A percentile compares a stretch with the other conserved stretches of the same genome.
Conservation (phyloP, 108 stramenopile genomes). For the Seminavis robusta region DNA sequence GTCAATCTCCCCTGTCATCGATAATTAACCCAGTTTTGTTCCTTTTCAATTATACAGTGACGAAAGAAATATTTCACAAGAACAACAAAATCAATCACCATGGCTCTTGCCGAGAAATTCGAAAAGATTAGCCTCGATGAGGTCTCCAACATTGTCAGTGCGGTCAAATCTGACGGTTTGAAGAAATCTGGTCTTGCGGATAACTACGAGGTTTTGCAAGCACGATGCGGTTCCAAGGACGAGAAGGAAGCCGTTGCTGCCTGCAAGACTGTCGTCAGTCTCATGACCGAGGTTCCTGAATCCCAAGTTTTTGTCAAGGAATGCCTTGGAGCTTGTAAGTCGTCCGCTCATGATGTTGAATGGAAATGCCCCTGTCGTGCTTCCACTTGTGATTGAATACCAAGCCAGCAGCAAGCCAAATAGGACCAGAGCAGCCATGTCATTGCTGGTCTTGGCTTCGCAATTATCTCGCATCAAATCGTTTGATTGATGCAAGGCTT, state of each 20-base stretch:
- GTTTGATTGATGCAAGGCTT: too few relatives aligned
- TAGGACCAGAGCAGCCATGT: too few relatives aligned
- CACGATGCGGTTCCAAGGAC: conserved; percentile 74
- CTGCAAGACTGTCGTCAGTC: conserved; percentile 65
- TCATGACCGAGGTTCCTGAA: conserved; percentile 66
- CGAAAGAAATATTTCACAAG: too few relatives aligned
- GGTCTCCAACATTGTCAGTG: conserved; percentile 67
- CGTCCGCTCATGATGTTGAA: too few relatives aligned
- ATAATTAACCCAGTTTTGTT: too few relatives aligned
- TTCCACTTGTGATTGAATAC: too few relatives aligned
- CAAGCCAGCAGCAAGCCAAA: too few relatives aligned
- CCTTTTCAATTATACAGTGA: too few relatives aligned
- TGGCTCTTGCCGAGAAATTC: conserved; percentile 81
- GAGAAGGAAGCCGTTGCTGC: conserved; percentile 79
- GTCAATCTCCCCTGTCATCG: too few relatives aligned
- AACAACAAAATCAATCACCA: conserved; percentile 19
- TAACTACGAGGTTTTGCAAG: conserved; percentile 54
- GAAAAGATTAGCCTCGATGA: conserved; percentile 78
- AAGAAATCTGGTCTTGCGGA: conserved; percentile 77
- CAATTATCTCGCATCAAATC: too few relatives aligned
- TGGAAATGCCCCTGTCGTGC: too few relatives aligned
- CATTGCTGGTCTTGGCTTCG: too few relatives aligned
- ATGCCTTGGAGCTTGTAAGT: conserved; percentile 68
- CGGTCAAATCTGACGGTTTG: conserved; percentile 77
- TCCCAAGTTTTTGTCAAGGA: conserved; percentile 75